Percentiles rank a stretch among this genome's conserved stretches.
These are phyloP conservation scores for Naegleria lovaniensis DNA, from an alignment of 208 protist genomes.

Conservation along the genomic window DNA sequence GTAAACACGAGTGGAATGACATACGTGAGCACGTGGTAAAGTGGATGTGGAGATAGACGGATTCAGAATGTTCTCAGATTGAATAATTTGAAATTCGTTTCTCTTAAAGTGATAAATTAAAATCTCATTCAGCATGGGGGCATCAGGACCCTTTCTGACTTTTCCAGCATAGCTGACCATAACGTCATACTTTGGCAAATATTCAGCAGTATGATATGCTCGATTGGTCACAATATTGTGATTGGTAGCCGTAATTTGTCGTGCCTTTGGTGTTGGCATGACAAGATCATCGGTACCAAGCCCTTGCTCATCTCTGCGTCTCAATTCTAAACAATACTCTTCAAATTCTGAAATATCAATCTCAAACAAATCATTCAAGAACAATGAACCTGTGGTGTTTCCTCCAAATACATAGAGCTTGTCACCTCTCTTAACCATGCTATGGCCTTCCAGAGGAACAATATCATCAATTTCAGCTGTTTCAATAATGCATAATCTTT, in stretches of 20 bases:
- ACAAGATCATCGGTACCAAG: not conserved
- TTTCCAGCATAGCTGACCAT: not conserved
- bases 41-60: not conserved
- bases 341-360: not conserved
- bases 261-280: not conserved
- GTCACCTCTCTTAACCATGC: not conserved
- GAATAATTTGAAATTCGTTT: not conserved
- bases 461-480: not conserved
- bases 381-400: not conserved
- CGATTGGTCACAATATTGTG: not conserved
- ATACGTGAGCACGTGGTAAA: not conserved
- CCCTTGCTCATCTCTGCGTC: not conserved
- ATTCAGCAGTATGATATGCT: not conserved
- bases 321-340: not conserved
- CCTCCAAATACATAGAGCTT: not conserved
- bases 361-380: not conserved
- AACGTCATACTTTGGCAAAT: not conserved
- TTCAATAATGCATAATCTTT: not conserved
- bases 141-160: not conserved
- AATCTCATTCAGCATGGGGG: not conserved
- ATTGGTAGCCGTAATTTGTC: not conserved
- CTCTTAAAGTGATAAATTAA: not conserved
- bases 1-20: not conserved
- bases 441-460: not conserved
- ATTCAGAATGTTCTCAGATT: not conserved